A percentile compares a stretch with the other conserved stretches of the same genome.
phyloP scores from a whole-genome alignment of 169 alveolate genomes.

The Sarcocystis neurona region DNA sequence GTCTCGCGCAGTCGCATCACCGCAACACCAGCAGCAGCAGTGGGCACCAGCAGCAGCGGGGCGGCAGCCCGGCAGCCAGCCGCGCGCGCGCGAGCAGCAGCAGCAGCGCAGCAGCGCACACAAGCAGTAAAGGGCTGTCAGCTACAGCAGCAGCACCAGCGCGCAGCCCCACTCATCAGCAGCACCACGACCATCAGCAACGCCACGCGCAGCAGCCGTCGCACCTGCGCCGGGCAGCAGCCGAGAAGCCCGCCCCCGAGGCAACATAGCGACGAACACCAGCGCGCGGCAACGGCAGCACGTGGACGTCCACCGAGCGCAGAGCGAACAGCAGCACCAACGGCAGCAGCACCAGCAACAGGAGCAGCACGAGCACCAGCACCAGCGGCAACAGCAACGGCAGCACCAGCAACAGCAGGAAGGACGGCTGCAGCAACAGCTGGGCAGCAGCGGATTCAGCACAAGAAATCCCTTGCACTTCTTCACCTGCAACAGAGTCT shows the following conservation, averaged over 20 bases:
- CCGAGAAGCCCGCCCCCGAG: too few relatives aligned
- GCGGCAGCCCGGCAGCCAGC: too few relatives aligned
- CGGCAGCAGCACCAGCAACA: conserved; percentile 1
- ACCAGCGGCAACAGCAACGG: too few relatives aligned
- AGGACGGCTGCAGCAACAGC: background rate
- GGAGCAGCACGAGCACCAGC: background rate
- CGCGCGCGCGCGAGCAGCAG: too few relatives aligned
- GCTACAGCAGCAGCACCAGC: too few relatives aligned
- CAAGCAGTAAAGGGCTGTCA: background rate
- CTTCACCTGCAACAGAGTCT: too few relatives aligned
- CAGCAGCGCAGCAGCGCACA: background rate
- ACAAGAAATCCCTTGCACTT: too few relatives aligned
- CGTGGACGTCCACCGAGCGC: conserved; percentile 5
- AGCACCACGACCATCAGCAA: too few relatives aligned
- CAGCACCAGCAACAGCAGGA: conserved; percentile 17
- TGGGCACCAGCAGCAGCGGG: background rate
- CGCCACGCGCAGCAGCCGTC: too few relatives aligned
- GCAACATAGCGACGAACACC: background rate
- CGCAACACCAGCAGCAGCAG: background rate
- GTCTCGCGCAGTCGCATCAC: background rate
- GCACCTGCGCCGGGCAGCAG: too few relatives aligned
- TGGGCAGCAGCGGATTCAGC: too few relatives aligned
- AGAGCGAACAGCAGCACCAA: background rate
- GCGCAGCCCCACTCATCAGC: too few relatives aligned
- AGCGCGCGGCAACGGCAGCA: background rate